Evolutionary conservation across 2,329 filamentous ascomycete genomes (phyloP).

Genomic region (Daldinia sp.): DNA sequence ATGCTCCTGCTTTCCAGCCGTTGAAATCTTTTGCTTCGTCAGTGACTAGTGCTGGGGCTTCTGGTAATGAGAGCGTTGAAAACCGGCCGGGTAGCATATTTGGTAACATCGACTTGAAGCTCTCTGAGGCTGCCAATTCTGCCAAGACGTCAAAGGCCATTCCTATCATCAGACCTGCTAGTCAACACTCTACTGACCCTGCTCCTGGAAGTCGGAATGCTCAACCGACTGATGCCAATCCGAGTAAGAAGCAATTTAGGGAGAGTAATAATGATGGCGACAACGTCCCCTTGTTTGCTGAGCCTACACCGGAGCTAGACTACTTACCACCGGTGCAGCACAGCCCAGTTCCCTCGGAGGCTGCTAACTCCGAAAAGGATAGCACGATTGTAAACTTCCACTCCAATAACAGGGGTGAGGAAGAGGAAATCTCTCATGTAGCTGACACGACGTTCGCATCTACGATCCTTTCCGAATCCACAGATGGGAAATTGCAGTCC

Average conservation of each 20-base stretch:
- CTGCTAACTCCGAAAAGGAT: conserved; percentile 21
- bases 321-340: conserved; percentile 49
- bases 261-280: conserved; percentile 75
- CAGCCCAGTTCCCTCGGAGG: conserved; percentile 33
- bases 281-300: conserved; percentile 80
- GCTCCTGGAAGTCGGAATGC: conserved; percentile 68
- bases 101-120: conserved; percentile 73
- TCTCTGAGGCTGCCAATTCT: conserved; percentile 73
- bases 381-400: conserved; percentile 48
- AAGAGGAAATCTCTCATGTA: conserved; percentile 58
- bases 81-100: conserved; percentile 70
- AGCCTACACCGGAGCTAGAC: conserved; percentile 57
- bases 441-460: conserved; percentile 67
- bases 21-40: conserved; percentile 61
- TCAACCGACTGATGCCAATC: conserved; percentile 72
- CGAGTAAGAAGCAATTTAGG: conserved; percentile 78
- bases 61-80: conserved; percentile 59
- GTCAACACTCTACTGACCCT: conserved; percentile 53
- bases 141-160: conserved; percentile 83
- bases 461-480: conserved; percentile 64
- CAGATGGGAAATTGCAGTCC: conserved; percentile 59
- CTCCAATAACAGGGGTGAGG: conserved; percentile 50
- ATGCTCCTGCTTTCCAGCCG: conserved; percentile 82
- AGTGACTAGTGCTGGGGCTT: conserved; percentile 59
- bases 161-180: conserved; percentile 79